phyloP scores from a whole-genome alignment of 345 rosid species.

The Pistacia vera region DNA sequence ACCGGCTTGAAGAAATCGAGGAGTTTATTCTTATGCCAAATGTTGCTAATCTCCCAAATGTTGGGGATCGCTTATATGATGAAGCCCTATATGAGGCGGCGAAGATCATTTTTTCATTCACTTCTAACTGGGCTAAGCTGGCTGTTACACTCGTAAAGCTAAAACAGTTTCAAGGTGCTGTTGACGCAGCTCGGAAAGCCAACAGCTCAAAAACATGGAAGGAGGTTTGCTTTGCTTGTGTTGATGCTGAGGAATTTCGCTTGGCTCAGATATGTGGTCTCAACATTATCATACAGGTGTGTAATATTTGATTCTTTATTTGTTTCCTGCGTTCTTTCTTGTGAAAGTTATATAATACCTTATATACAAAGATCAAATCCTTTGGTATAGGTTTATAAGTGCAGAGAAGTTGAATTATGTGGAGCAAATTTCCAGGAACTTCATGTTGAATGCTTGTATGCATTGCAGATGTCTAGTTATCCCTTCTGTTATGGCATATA shows the following conservation, averaged over 20 bases:
- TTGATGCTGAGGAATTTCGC: slow-evolving; percentile 96
- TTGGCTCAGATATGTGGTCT: slow-evolving; percentile 98
- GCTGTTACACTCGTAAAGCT: slow-evolving; percentile 92
- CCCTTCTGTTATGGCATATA: too few relatives aligned
- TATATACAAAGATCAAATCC: too few relatives aligned
- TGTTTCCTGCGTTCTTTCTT: too few relatives aligned
- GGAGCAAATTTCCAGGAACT: too few relatives aligned
- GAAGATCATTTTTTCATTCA: slow-evolving; percentile 69
- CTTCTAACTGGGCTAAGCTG: slow-evolving; percentile 98
- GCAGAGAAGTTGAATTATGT: too few relatives aligned
- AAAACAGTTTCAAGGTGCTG: slow-evolving; percentile 97
- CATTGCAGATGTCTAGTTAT: too few relatives aligned
- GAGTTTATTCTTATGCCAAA: slow-evolving; percentile 45
- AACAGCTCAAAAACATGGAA: slow-evolving; percentile 99
- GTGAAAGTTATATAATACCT: too few relatives aligned
- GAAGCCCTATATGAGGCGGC: slow-evolving; percentile 62
- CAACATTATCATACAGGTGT: slow-evolving; percentile 88
- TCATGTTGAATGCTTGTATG: too few relatives aligned
- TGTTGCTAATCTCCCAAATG: slow-evolving; percentile 42
- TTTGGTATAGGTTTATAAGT: too few relatives aligned
- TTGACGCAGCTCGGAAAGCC: slow-evolving; percentile 98
- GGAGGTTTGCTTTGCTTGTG: slow-evolving; percentile 99
- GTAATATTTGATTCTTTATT: too few relatives aligned
- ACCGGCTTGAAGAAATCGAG: slow-evolving; percentile 32
- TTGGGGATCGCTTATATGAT: slow-evolving; percentile 84